These are phyloP conservation scores for Shiraia sp. DNA, from an alignment of 2,329 filamentous ascomycete genomes.

Conservation along the genomic window DNA sequence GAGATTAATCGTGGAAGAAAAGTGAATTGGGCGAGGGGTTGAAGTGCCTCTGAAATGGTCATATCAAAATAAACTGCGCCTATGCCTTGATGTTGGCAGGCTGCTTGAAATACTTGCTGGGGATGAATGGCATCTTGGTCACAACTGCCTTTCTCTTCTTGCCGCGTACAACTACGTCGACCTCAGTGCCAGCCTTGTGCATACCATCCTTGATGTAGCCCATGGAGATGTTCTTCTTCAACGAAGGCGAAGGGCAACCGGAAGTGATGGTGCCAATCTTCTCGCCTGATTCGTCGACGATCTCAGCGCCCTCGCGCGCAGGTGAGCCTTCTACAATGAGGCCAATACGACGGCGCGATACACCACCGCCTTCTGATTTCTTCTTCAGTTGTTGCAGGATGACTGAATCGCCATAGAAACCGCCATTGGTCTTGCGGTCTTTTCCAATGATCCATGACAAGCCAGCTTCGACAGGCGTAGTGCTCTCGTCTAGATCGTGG, in stretches of 20 bases:
- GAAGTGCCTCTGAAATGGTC: neutral
- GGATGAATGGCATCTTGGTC: slow-evolving; percentile 86
- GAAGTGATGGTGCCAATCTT: slow-evolving; percentile 83
- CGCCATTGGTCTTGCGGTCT: slow-evolving; percentile 68
- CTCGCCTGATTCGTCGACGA: slow-evolving; percentile 67
- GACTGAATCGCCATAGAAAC: slow-evolving; percentile 83
- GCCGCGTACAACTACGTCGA: slow-evolving; percentile 77
- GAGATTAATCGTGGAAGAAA: neutral
- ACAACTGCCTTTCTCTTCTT: slow-evolving; percentile 75
- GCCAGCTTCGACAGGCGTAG: slow-evolving; percentile 68
- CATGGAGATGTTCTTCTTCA: slow-evolving; percentile 95
- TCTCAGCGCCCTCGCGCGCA: slow-evolving; percentile 83
- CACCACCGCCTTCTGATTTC: slow-evolving; percentile 71
- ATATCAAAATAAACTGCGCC: neutral
- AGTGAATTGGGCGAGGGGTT: neutral
- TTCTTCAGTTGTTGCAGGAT: slow-evolving; percentile 78
- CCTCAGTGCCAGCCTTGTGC: slow-evolving; percentile 82
- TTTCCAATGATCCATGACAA: slow-evolving; percentile 85
- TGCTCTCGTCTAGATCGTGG: slow-evolving; percentile 87
- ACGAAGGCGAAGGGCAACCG: slow-evolving; percentile 83
- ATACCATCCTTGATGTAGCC: slow-evolving; percentile 80
- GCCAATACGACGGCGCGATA: slow-evolving; percentile 75
- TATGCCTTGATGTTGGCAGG: slow-evolving; percentile 30
- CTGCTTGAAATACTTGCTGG: slow-evolving; percentile 70
- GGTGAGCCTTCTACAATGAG: slow-evolving; percentile 83